phyloP scores from a whole-genome alignment of 2,329 filamentous ascomycete species.

The Chaetomiaceae sp. region DNA sequence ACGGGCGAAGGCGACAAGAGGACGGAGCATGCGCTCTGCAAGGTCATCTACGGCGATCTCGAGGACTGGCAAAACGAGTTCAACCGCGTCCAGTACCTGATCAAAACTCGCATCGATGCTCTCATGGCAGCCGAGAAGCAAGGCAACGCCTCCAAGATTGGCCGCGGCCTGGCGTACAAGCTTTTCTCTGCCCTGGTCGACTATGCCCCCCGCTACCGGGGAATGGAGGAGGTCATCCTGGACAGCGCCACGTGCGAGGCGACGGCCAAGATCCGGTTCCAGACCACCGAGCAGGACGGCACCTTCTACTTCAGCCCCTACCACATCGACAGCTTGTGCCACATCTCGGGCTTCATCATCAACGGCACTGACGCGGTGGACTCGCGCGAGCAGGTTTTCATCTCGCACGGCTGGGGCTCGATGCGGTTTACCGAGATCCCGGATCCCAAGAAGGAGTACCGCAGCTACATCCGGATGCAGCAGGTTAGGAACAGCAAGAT shows the following conservation, averaged over 20 bases:
- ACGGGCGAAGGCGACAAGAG: conserved; percentile 56
- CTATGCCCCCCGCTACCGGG: conserved; percentile 50
- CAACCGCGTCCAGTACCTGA: conserved; percentile 63
- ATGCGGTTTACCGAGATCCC: conserved; percentile 46
- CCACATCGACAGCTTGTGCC: conserved; percentile 54
- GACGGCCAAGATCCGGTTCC: conserved; percentile 42
- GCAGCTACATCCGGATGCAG: conserved; percentile 56
- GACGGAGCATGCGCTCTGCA: conserved; percentile 58
- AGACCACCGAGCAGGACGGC: conserved; percentile 45
- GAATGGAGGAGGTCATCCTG: conserved; percentile 57
- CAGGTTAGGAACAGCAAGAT: conserved; percentile 47
- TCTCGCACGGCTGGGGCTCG: conserved; percentile 57
- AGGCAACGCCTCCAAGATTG: conserved; percentile 67
- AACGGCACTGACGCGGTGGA: conserved; percentile 53
- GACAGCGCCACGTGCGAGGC: conserved; percentile 43
- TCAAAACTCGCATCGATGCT: conserved; percentile 57
- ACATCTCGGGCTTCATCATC: conserved; percentile 56
- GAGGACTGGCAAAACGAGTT: conserved; percentile 61
- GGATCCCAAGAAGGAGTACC: conserved; percentile 44
- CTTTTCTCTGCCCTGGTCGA: conserved; percentile 55
- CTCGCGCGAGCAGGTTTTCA: conserved; percentile 50
- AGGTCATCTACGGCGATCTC: conserved; percentile 57
- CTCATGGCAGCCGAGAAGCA: conserved; percentile 57
- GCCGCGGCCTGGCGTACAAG: conserved; percentile 75
- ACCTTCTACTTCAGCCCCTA: conserved; percentile 53